Base-by-base conservation (phyloP, 768 basidiomycete species). In the Pulveroboletus sp. region DNA sequence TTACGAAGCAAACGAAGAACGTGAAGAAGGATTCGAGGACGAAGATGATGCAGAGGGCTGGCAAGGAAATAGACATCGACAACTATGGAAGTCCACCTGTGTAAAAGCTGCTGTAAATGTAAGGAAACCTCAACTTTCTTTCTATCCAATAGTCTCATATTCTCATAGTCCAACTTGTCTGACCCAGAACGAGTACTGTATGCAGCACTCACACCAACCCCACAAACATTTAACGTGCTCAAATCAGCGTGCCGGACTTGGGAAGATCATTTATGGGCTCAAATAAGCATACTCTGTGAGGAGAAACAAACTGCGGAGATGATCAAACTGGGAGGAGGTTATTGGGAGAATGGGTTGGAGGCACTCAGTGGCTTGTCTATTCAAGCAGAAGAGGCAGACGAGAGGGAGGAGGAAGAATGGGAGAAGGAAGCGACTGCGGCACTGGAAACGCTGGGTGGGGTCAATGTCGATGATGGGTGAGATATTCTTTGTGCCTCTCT, bases 201-300 rank as follows among this genome's bases (percentile, higher is more conserved):
- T 57, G 94, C 94, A 0, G 84, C 93, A 1, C 79, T 99, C 8
- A 84, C 76, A 23, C 94, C 84, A 27, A 86, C 76, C 12, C 79
- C 75, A 39, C 84, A 77, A 65, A 89, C 87, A 1, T 76, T 81
- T 0, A 70, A 66, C 19, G 67, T 85, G 27, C 78, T 92, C 29
- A 83, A 87, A 53, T 76, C 83, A 0, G 81, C 87, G 4, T 94
- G 91, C 60, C 71, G 84, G 29, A 87, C 89, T 19, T 98, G 95
- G 94, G 90, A 94, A 60, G 97, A 99, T 61, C 86, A 94, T 62
- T 74, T 98, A 0, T 99, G 97, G 97, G 91, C 90, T 0, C 85
- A 90, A 49, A 73, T 94, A 43, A 84, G 83, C 56, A 76, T 90
- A 41, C 72, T 90, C 33, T 86, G 89, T 58, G 90, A 94, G 62